Evolutionary conservation across 345 rosid genomes (phyloP).

Genomic region (Brassica carinata): DNA sequence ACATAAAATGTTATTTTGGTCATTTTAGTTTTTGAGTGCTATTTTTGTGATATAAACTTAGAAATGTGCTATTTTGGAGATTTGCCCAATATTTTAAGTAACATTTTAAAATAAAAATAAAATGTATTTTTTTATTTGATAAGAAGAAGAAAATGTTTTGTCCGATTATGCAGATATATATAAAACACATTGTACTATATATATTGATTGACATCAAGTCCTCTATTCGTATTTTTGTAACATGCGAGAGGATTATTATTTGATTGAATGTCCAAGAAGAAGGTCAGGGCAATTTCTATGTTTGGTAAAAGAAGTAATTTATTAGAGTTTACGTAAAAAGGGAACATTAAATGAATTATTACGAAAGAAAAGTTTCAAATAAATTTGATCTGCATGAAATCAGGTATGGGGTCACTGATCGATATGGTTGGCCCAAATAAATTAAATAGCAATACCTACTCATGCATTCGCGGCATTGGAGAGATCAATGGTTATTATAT

Average conservation of each 20-base stretch:
- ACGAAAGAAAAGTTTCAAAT: constrained; percentile 1
- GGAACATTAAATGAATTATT: constrained; percentile 14
- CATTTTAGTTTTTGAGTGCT: too few species aligned
- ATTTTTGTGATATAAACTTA: too few species aligned
- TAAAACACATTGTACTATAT: too few species aligned
- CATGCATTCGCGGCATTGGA: constrained; percentile 19
- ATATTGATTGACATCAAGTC: neutral
- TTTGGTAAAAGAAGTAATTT: constrained; percentile 18
- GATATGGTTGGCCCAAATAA: constrained; percentile 36
- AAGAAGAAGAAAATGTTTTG: too few species aligned
- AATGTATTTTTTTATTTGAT: too few species aligned
- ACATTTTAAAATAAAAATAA: too few species aligned
- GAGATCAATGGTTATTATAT: constrained; percentile 4
- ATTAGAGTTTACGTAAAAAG: constrained; percentile 17
- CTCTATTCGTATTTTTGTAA: constrained; percentile 24
- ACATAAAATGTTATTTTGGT: too few species aligned
- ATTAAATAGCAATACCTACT: constrained; percentile 29
- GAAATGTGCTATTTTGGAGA: too few species aligned
- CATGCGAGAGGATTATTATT: constrained; percentile 8
- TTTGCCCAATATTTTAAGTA: too few species aligned
- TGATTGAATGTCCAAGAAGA: constrained; percentile 27
- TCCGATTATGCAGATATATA: too few species aligned
- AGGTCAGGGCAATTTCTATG: constrained; percentile 23
- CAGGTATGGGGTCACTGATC: constrained; percentile 18
- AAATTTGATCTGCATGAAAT: neutral